Conservation (phyloP, 2,329 filamentous ascomycete genomes). For the Exophiala mesophila region DNA sequence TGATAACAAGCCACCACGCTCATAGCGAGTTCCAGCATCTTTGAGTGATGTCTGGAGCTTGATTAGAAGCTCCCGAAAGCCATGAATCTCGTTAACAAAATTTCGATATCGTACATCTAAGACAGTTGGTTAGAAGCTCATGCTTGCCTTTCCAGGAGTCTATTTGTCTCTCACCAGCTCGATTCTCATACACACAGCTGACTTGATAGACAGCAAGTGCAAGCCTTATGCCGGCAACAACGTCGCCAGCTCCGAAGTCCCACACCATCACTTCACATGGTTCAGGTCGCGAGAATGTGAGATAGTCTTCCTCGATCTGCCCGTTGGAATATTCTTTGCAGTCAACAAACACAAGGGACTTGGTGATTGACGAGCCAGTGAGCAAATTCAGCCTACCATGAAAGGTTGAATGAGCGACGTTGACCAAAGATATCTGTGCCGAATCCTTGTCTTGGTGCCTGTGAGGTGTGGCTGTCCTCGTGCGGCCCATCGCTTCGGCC, state of each 20-base stretch:
- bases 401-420: no score
- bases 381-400: no score
- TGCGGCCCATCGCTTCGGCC: no score
- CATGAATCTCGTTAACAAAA: slow-evolving; percentile 7
- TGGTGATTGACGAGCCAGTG: no score
- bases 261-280: slow-evolving; percentile 1
- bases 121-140: not conserved
- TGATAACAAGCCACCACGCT: slow-evolving; percentile 1
- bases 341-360: no score
- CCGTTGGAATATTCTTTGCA: no score
- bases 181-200: slow-evolving; percentile 6
- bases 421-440: no score
- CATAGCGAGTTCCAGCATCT: slow-evolving; percentile 3
- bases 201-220: slow-evolving; percentile 5
- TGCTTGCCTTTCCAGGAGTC: not conserved
- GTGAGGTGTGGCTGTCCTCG: no score
- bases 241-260: slow-evolving; percentile 5
- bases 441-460: no score
- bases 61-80: slow-evolving; percentile 4
- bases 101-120: slow-evolving; percentile 6
- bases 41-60: slow-evolving; percentile 3
- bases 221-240: slow-evolving; percentile 3
- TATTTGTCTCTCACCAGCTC: slow-evolving; percentile 4
- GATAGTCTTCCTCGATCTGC: no score
- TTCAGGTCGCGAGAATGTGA: no score